Evolutionary conservation across 2,329 filamentous ascomycete species (phyloP).

Genomic region (Onygenales sp.): DNA sequence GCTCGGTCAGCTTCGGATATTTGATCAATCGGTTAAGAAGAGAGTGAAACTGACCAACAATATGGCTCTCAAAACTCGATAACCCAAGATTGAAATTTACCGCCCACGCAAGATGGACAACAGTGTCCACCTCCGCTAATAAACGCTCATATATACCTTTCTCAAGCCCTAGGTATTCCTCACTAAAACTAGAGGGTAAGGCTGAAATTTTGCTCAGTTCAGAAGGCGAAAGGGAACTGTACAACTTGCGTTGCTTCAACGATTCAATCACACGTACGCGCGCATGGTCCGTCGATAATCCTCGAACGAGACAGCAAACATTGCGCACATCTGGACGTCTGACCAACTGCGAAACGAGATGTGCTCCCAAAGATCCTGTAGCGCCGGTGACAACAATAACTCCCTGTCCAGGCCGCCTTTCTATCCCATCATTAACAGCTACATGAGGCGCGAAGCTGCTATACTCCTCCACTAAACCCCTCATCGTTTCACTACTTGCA

Average conservation of each 20-base stretch:
- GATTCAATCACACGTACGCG: conserved; percentile 37
- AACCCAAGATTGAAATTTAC: conserved; percentile 55
- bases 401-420: conserved; percentile 11
- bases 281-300: conserved; percentile 32
- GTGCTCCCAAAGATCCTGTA: conserved; percentile 56
- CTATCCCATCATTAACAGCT: conserved; percentile 4
- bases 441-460: conserved; percentile 20
- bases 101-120: conserved; percentile 57
- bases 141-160: conserved; percentile 33
- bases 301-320: conserved; percentile 51
- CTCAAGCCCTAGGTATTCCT: conserved; percentile 40
- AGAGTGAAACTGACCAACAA: conserved; percentile 26
- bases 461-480: conserved; percentile 43
- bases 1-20: neutral
- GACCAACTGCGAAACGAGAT: conserved; percentile 42
- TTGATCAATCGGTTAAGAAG: neutral
- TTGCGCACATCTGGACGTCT: conserved; percentile 26
- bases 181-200: conserved; percentile 39
- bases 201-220: conserved; percentile 34
- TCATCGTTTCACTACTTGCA: conserved; percentile 24
- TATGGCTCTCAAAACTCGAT: conserved; percentile 45
- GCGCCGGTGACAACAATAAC: conserved; percentile 49
- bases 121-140: conserved; percentile 34
- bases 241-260: conserved; percentile 19
- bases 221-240: conserved; percentile 3